These are phyloP conservation scores for Epichloe brachyelytri DNA, from an alignment of 2,329 filamentous ascomycete species.

Conservation along the genomic window DNA sequence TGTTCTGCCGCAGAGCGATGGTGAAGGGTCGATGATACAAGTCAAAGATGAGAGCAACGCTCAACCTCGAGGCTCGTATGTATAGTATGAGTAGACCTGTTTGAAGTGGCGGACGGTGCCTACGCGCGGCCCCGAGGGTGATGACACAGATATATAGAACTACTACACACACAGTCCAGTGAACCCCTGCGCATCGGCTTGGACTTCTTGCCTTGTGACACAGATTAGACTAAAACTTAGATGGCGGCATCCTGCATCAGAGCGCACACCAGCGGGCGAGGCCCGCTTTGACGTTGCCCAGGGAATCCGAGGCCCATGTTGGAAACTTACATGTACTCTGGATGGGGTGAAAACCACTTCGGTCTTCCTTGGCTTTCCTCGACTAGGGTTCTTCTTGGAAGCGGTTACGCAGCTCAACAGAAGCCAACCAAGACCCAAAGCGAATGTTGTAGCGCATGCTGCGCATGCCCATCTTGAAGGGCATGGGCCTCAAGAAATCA, in stretches of 20 bases:
- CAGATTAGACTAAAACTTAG: slow-evolving; percentile 1
- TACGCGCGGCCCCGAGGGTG: not conserved
- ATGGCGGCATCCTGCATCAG: slow-evolving; percentile 6
- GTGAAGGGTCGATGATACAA: not conserved
- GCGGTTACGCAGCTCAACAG: not conserved
- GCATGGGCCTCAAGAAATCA: not conserved
- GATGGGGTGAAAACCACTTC: not conserved
- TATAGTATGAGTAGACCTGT: too few species aligned
- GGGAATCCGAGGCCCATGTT: not conserved
- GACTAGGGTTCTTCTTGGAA: not conserved
- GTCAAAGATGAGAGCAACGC: not conserved
- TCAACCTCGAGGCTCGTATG: not conserved
- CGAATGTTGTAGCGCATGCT: slow-evolving; percentile 4
- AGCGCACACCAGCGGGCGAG: not conserved
- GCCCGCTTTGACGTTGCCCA: not conserved
- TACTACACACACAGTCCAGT: not conserved
- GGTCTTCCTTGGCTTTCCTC: too few species aligned
- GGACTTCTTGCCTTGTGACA: slow-evolving; percentile 1
- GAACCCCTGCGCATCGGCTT: not conserved
- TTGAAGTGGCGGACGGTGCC: not conserved
- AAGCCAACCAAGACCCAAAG: slow-evolving; percentile 1
- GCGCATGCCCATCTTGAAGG: not conserved
- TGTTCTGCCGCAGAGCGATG: too few species aligned
- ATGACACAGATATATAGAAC: not conserved
- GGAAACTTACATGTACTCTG: not conserved